phyloP scores from a whole-genome alignment of 495 filamentous ascomycete genomes.

The Penicillium canescens region DNA sequence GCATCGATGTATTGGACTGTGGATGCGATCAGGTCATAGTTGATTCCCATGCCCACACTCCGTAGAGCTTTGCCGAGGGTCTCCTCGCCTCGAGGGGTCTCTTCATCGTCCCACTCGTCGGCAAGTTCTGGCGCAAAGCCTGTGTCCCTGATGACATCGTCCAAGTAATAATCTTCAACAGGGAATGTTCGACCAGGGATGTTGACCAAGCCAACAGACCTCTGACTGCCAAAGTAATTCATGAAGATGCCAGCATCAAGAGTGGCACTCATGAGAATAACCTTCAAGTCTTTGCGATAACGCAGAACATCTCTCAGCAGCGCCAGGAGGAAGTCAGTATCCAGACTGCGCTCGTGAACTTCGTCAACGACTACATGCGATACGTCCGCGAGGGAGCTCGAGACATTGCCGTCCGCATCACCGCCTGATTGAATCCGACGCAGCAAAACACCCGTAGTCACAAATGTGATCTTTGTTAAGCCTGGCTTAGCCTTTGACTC shows the following conservation, averaged over 20 bases:
- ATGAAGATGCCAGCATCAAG: conserved; percentile 87
- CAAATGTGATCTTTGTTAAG: conserved; percentile 87
- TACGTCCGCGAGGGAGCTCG: conserved; percentile 79
- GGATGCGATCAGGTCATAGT: conserved; percentile 84
- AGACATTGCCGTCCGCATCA: conserved; percentile 71
- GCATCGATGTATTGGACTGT: conserved; percentile 78
- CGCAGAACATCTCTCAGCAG: conserved; percentile 82
- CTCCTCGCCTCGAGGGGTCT: conserved; percentile 37
- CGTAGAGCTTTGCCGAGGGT: conserved; percentile 66
- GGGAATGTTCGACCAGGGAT: conserved; percentile 90
- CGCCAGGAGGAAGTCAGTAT: conserved; percentile 91
- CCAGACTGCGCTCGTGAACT: conserved; percentile 92
- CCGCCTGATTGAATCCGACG: conserved; percentile 85
- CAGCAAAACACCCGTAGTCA: conserved; percentile 95
- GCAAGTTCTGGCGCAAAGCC: conserved; percentile 59
- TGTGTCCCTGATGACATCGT: conserved; percentile 81
- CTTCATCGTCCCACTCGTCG: conserved; percentile 30
- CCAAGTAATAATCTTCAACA: conserved; percentile 85
- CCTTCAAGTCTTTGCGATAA: conserved; percentile 76
- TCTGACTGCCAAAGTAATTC: conserved; percentile 72
- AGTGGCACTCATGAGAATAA: conserved; percentile 98
- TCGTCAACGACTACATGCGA: conserved; percentile 97
- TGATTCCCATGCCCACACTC: conserved; percentile 80
- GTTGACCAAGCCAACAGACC: conserved; percentile 73
- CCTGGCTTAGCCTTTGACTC: conserved; percentile 71